Evolutionary conservation across 2,329 filamentous ascomycete species (phyloP).

Genomic region (Pestalotiopsis fici): DNA sequence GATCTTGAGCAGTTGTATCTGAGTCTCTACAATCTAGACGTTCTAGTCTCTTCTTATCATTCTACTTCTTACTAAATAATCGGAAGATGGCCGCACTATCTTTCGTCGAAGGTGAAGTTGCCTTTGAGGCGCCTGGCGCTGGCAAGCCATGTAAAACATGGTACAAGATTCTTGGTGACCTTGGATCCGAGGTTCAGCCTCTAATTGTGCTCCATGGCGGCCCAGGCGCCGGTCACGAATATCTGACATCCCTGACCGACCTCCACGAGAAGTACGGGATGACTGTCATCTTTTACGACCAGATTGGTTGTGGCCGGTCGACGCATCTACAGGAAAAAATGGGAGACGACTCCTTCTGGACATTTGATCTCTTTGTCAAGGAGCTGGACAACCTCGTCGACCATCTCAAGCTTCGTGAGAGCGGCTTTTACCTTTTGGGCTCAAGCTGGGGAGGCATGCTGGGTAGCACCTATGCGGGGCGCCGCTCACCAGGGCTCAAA

Average conservation of each 20-base stretch:
- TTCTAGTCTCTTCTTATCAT: neutral
- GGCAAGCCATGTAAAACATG: slow-evolving; percentile 16
- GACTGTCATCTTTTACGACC: slow-evolving; percentile 21
- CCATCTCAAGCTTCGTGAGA: slow-evolving; percentile 12
- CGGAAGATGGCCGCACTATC: neutral
- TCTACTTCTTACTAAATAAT: neutral
- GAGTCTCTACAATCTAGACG: neutral
- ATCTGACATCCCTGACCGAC: slow-evolving; percentile 11
- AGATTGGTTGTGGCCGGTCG: slow-evolving; percentile 19
- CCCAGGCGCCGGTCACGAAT: slow-evolving; percentile 19
- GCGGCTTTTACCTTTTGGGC: slow-evolving; percentile 17
- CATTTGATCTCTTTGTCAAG: slow-evolving; percentile 13
- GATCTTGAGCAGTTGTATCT: no score
- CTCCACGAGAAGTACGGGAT: slow-evolving; percentile 10
- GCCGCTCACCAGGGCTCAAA: neutral
- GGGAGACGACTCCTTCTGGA: slow-evolving; percentile 17
- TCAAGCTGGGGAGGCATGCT: slow-evolving; percentile 22
- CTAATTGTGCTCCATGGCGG: slow-evolving; percentile 18
- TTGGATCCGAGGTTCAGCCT: slow-evolving; percentile 2
- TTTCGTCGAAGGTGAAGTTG: slow-evolving; percentile 12
- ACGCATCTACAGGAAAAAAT: slow-evolving; percentile 17
- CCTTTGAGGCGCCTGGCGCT: slow-evolving; percentile 15
- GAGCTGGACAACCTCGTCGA: slow-evolving; percentile 19
- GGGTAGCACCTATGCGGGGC: slow-evolving; percentile 12
- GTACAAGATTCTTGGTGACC: slow-evolving; percentile 18